Evolutionary conservation across 306 rosid species (phyloP), one percentile per base, ranked within the genome.

Genomic region (Ammopiptanthus mongolicus): DNA sequence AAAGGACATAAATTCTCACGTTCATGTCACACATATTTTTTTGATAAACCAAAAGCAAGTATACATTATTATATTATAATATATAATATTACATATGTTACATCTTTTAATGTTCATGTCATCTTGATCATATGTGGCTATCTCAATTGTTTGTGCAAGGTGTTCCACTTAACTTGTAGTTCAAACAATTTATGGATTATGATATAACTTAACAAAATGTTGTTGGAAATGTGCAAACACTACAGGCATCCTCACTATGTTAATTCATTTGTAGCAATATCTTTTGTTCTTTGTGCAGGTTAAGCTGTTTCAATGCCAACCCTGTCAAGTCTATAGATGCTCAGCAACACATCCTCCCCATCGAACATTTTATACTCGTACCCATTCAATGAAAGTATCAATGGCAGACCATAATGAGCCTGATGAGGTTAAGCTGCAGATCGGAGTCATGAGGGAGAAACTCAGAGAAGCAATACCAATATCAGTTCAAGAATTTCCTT

Each of bases 401-500:
- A 56, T 41, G 81, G 81, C 78, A 8, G 85, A 81, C 10, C 58
- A 73, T 64, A 81, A 81, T 48, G 85, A 78, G 28, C 69, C 83
- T n/a, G 41, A 50, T 22, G 83, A 69, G 28, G 79, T 81, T 36
- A 63, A 81, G 74, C 48, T 55, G 76, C 81, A 55, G 64, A 68
- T 84, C 5, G 78, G 65, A 52, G 48, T 69, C 46, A 6, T 78
- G 64, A 69, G 63, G 68, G 81, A 68, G 76, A 84, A 81, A 56
- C 64, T 84, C 7, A 73, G 5, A 69, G 83, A 69, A 55, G 75
- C 62, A 48, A 9, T 84, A 50, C 88, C 88, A 73, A 47, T 34
- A 15, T 6, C 76, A 5, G 76, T 84, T 67, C 83, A 81, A 41
- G 78, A 81, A 73, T 84, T 84, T 78, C 85, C 81, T 68, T 84